These are phyloP conservation scores for Diospyros kaki DNA, from an alignment of 148 eudicot genomes.

Conservation along the genomic window DNA sequence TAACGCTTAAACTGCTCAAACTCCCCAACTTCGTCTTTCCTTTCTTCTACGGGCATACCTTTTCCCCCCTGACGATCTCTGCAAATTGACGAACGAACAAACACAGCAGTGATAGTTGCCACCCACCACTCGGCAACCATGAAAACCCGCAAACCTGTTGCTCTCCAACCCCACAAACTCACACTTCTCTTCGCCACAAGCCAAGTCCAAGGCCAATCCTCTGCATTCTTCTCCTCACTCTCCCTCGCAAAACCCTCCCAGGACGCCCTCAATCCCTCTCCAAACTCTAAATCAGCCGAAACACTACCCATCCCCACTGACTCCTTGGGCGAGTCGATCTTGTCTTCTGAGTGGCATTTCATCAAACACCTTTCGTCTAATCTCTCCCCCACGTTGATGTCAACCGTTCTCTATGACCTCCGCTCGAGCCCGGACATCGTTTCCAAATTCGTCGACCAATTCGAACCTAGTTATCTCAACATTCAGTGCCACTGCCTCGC, in stretches of 20 bases:
- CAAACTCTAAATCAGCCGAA: neutral
- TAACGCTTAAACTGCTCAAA: no score
- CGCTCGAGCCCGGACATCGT: constrained; percentile 37
- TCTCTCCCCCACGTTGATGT: constrained; percentile 34
- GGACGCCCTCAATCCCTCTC: constrained; percentile 7
- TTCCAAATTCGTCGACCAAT: constrained; percentile 28
- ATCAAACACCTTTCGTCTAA: constrained; percentile 44
- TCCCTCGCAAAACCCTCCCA: constrained; percentile 9
- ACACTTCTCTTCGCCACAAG: neutral
- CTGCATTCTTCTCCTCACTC: constrained; percentile 14
- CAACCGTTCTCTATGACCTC: constrained; percentile 35
- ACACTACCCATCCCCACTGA: constrained; percentile 15
- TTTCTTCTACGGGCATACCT: no score
- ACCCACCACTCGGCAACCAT: constrained; percentile 1
- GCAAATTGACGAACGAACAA: neutral
- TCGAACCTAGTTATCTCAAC: constrained; percentile 22
- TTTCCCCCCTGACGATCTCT: neutral
- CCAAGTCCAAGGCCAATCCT: constrained; percentile 10
- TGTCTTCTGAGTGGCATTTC: constrained; percentile 59
- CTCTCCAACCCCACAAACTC: constrained; percentile 13
- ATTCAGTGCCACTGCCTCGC: constrained; percentile 37
- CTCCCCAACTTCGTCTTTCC: no score
- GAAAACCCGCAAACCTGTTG: constrained; percentile 22
- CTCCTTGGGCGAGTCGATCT: constrained; percentile 24
- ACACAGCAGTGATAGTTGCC: neutral